Evolutionary conservation across 345 rosid species (phyloP).

Genomic region (Dovyalis caffra): DNA sequence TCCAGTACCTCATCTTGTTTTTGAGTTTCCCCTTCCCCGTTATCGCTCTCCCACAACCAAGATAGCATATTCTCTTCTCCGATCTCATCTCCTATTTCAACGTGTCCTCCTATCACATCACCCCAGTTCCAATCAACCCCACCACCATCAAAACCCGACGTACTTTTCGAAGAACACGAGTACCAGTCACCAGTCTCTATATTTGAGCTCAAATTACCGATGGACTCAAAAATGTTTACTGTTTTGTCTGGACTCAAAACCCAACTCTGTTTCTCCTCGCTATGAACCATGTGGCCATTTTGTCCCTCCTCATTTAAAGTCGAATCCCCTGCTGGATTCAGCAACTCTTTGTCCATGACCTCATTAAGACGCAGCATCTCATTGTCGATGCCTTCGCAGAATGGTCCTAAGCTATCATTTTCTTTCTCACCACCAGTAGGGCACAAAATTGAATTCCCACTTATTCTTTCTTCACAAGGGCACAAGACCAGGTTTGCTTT

Average conservation of each 20-base stretch:
- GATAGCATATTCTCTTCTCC: constrained; percentile 6
- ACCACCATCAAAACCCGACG: constrained; percentile 24
- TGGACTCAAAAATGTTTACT: background rate
- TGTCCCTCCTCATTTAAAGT: constrained; percentile 9
- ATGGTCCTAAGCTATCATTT: constrained; percentile 20
- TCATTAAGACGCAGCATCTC: constrained; percentile 20
- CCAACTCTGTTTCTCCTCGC: background rate
- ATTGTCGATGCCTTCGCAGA: constrained; percentile 9
- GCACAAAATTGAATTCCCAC: constrained; percentile 7
- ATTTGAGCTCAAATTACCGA: constrained; percentile 3
- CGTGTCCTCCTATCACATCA: constrained; percentile 13
- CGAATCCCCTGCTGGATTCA: constrained; percentile 11
- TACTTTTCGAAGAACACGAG: constrained; percentile 15
- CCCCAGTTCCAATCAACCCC: constrained; percentile 42
- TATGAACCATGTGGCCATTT: background rate
- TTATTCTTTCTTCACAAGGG: background rate
- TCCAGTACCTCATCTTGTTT: constrained; percentile 18
- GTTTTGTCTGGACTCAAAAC: background rate
- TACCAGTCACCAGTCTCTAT: constrained; percentile 11
- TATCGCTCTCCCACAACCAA: constrained; percentile 33
- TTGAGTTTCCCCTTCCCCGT: constrained; percentile 8
- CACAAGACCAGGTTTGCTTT: background rate
- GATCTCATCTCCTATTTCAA: constrained; percentile 19
- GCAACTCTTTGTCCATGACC: constrained; percentile 9
- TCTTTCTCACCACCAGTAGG: constrained; percentile 11